These are phyloP conservation scores for Avena insularis DNA, from an alignment of 176 grass and related monocot species.

Conservation along the genomic window DNA sequence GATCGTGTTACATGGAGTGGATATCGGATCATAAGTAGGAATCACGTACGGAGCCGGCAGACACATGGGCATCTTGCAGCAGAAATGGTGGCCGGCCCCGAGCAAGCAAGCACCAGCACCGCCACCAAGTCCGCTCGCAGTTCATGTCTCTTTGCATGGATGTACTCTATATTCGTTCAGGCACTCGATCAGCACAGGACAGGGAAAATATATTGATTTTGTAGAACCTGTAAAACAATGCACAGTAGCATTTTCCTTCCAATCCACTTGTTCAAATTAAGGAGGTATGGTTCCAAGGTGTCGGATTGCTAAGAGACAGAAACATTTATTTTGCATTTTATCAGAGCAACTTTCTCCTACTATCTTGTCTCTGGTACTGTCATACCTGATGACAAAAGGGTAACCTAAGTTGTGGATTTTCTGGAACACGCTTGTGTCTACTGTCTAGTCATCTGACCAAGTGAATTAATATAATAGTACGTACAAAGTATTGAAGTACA, in stretches of 20 bases:
- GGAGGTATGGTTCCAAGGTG: background rate
- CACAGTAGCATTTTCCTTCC: background rate
- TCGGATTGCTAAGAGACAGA: background rate
- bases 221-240: background rate
- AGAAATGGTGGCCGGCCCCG: background rate
- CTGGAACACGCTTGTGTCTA: background rate
- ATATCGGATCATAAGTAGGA: background rate
- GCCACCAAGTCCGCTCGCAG: background rate
- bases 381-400: background rate
- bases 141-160: background rate
- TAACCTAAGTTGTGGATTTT: background rate
- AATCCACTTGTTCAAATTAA: background rate
- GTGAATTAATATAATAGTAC: background rate
- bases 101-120: slow-evolving; percentile 12
- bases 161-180: background rate
- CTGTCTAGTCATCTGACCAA: background rate
- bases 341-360: background rate
- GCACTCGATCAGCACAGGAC: background rate
- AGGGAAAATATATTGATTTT: background rate
- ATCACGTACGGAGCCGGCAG: background rate
- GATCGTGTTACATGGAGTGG: slow-evolving; percentile 1
- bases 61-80: background rate
- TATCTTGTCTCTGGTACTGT: background rate
- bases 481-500: no score
- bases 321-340: background rate